A percentile compares a stretch with the other conserved stretches of the same genome.
Evolutionary conservation across 768 basidiomycete species (phyloP).

Genomic region (Mrakia frigida): DNA sequence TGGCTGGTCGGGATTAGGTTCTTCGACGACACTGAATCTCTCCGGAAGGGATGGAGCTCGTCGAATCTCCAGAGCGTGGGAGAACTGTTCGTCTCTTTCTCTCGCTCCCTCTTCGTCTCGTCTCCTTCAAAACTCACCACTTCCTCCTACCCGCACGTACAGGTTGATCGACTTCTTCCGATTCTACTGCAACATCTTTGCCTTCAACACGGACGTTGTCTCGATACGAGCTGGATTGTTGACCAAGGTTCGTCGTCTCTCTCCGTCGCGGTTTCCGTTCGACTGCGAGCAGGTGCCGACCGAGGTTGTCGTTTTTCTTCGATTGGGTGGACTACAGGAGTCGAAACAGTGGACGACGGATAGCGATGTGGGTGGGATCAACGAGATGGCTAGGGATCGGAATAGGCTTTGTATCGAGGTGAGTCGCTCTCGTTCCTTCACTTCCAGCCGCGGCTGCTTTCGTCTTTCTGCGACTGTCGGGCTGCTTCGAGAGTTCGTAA

Average conservation of each 20-base stretch:
- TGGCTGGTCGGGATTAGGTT: constrained; percentile 59
- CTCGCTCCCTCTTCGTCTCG: not conserved
- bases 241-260: constrained; percentile 54
- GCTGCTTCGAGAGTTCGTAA: not conserved
- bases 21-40: constrained; percentile 92
- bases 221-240: constrained; percentile 83
- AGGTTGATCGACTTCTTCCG: constrained; percentile 89
- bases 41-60: constrained; percentile 90
- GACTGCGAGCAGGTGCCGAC: too few species aligned
- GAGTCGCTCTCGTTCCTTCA: constrained; percentile 33
- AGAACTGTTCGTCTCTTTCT: constrained; percentile 65
- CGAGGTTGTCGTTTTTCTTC: not conserved
- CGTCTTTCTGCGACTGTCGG: not conserved
- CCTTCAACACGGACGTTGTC: constrained; percentile 82
- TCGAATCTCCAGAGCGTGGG: constrained; percentile 87
- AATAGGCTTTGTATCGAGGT: constrained; percentile 97
- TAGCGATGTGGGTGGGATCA: constrained; percentile 49
- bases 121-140: not conserved
- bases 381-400: constrained; percentile 60
- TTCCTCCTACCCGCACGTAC: not conserved
- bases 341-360: constrained; percentile 93
- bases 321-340: constrained; percentile 44
- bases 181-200: constrained; percentile 89
- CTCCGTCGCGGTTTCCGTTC: not conserved
- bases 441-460: too few species aligned